Base-by-base conservation (phyloP, 179 eudicot genomes). In the Silene coronaria region DNA sequence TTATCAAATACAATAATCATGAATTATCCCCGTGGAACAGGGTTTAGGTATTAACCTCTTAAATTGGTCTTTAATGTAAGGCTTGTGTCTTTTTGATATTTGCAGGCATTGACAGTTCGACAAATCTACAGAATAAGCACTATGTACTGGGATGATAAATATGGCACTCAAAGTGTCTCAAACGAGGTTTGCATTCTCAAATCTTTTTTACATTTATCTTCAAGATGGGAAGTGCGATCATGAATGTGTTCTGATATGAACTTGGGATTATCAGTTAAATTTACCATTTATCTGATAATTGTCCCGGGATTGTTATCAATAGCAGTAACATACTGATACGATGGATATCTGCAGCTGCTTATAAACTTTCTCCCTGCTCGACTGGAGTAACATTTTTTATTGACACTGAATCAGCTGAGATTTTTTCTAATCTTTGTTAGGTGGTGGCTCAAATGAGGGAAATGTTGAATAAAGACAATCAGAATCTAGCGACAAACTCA, bases 111-210 rank as follows among this genome's bases (percentile, higher is more conserved):
- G 87, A 96, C 99, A 11, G 96, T 93, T 28, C 87, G 99, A 57
- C 99, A 96, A 81, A 96, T 96, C 71, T 96, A 96, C 82, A 88
- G 99, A 63, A 96, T 96, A 86, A 91, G 97, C 86, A 96, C 99
- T 8, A 96, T 96, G 99, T 96, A 96, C 74, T 96, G 97, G 99
- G 99, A 96, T 85, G 99, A 96, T 77, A 96, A 96, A 82, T 96
- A 93, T 80, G 93, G 99, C 61, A 96, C 99, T 55, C 99, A 96
- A 75, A 96, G 99, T 78, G 99, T 96, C 62, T 96, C 99, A 58
- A 96, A 89, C 80, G 99, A 96, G 91, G 99, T 85, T 24, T 67
- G 88, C 87, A 70, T 64, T 60, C 51, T 58, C 68, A 5, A 5
- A 28, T 64, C 53, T 24, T 58, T 67, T 48, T 51, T 28, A 57